phyloP scores from a whole-genome alignment of 192 early-diverging fungal genomes.

The Pilobolus umbonatus region DNA sequence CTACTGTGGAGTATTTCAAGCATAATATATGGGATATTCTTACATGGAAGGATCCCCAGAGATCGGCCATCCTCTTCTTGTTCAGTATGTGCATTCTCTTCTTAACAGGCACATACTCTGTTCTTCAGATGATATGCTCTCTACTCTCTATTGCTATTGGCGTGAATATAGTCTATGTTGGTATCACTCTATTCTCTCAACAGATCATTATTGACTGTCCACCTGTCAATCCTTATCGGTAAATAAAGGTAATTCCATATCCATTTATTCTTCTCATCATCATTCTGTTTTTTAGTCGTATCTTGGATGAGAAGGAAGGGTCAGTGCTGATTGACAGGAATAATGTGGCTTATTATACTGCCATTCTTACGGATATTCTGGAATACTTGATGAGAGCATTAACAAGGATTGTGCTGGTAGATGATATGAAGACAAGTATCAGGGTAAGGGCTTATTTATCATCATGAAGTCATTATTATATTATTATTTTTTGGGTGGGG shows the following conservation, averaged over 20 bases:
- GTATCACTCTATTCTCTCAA: neutral
- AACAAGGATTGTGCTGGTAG: conserved; percentile 2
- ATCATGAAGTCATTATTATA: neutral
- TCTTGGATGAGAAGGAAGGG: neutral
- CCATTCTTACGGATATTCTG: neutral
- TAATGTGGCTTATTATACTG: neutral
- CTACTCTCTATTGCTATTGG: conserved; percentile 12
- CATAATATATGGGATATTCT: neutral
- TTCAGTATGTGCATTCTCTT: conserved; percentile 3
- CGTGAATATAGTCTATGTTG: conserved; percentile 25
- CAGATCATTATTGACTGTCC: conserved; percentile 1
- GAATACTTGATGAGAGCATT: conserved; percentile 7
- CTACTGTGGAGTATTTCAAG: too few species aligned
- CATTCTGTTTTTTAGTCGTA: neutral
- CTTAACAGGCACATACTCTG: conserved; percentile 17
- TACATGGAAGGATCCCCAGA: conserved; percentile 19
- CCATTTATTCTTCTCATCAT: neutral
- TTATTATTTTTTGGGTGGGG: too few species aligned
- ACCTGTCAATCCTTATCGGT: conserved; percentile 1
- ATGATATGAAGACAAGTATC: conserved; percentile 4
- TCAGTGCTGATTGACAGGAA: neutral
- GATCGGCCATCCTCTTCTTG: neutral
- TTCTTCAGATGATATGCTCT: conserved; percentile 15
- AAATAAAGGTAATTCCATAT: too few species aligned
- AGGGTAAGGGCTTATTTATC: too few species aligned